Conservation (phyloP, 208 protist species). For the Trypanosoma melophagium region DNA sequence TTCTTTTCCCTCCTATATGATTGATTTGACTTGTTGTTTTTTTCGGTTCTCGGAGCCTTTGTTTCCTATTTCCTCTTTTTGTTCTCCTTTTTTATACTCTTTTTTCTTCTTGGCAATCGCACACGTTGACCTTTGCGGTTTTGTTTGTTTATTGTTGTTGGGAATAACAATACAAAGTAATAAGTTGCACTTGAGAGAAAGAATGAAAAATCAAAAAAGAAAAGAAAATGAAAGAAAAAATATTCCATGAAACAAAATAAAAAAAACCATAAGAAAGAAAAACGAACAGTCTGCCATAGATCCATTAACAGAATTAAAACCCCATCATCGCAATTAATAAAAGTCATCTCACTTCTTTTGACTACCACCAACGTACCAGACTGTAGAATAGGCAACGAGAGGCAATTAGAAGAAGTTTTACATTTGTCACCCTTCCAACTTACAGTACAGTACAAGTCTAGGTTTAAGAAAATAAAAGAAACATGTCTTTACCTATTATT, state of each 20-base stretch:
- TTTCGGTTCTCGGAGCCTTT: neutral
- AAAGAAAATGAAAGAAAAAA: too few species aligned
- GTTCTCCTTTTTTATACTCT: too few species aligned
- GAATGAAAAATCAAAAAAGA: too few species aligned
- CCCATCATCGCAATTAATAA: neutral
- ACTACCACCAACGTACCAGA: conserved; percentile 32
- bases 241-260: too few species aligned
- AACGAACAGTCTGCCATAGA: too few species aligned
- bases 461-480: neutral
- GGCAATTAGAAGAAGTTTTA: conserved; percentile 32
- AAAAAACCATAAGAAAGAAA: too few species aligned
- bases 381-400: conserved; percentile 10
- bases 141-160: too few species aligned
- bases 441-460: neutral
- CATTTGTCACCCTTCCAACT: neutral
- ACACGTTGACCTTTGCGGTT: too few species aligned
- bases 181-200: too few species aligned
- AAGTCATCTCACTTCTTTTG: conserved; percentile 35
- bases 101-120: too few species aligned
- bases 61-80: neutral
- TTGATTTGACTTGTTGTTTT: conserved; percentile 2
- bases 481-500: neutral
- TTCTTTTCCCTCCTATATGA: conserved; percentile 10
- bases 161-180: too few species aligned
- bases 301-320: neutral